Evolutionary conservation across 2,329 filamentous ascomycete species (phyloP).

Genomic region (Penicillium thymicola): DNA sequence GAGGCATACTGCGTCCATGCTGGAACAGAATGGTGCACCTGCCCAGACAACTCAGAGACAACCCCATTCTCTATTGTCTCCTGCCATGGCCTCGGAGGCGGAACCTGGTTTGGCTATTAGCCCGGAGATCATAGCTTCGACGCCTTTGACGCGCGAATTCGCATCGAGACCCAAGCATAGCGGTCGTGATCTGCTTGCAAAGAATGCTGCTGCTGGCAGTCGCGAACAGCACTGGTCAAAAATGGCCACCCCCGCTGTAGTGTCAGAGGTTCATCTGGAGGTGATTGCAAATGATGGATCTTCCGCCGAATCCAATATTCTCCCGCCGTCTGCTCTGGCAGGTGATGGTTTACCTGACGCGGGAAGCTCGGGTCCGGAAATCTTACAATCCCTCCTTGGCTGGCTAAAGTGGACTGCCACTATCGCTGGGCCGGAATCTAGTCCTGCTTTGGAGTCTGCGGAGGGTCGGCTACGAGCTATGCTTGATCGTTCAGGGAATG

Average conservation of each 20-base stretch:
- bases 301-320: background rate
- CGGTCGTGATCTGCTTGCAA: conserved; percentile 33
- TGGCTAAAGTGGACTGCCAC: conserved; percentile 33
- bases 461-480: conserved; percentile 37
- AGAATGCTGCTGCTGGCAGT: conserved; percentile 3
- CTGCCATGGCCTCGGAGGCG: background rate
- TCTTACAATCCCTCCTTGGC: conserved; percentile 35
- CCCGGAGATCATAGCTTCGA: background rate
- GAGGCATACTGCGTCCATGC: conserved; percentile 22
- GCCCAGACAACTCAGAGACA: conserved; percentile 10
- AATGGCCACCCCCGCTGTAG: conserved; percentile 37
- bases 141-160: conserved; percentile 27
- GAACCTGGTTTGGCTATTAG: conserved; percentile 1
- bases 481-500: conserved; percentile 24
- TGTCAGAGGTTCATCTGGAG: conserved; percentile 40
- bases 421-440: conserved; percentile 15
- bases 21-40: conserved; percentile 12
- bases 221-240: conserved; percentile 14
- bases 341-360: conserved; percentile 2
- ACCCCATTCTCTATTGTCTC: conserved; percentile 13
- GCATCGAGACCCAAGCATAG: conserved; percentile 25
- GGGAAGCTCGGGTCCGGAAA: conserved; percentile 19
- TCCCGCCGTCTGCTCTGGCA: background rate
- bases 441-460: conserved; percentile 30
- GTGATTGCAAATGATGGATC: conserved; percentile 28